Evolutionary conservation across 148 eudicot species (phyloP), one percentile per base, ranked within the genome.

Genomic region (Vaccinium macrocarpon): DNA sequence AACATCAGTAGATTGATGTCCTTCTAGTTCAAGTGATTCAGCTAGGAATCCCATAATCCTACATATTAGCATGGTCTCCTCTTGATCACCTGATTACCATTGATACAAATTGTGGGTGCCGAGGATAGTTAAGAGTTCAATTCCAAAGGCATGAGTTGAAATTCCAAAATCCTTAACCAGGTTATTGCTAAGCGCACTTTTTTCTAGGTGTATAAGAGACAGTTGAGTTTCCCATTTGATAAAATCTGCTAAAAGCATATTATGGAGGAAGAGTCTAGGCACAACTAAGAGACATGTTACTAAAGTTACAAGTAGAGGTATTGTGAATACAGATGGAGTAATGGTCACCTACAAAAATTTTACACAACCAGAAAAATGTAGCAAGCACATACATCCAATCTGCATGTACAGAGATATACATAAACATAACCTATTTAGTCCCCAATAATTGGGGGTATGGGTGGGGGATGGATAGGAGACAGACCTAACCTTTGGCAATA

Each of bases 251-350:
- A 35, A 35, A 35, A 35, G 38, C 38, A 35, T 35, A 32, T 51
- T 29, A 50, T 76, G 79, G 29, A 51, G 42, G 80, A 79, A 79
- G 81, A 23, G 80, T 12, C 61, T 27, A 77, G 59, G 38, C 42
- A 51, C 35, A 25, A 51, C 21, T 51, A 8, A 50, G 21, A 6
- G 32, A 35, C 13, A 79, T 55, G 49, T 19, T 8, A 79, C 4
- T 13, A 2, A 79, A 35, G 35, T 18, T 29, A 50, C 9, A 25
- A 16, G 25, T 4, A n/a, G 5, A 14, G 8, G 10, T 48, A 42
- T 16, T 3, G 15, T 10, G 23, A 75, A 66, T 27, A 11, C 16
- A 25, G 8, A 68, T 2, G 12, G 71, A 29, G 71, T 10, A 27
- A 14, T 51, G 2, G 48, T 52, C 61, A 78, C 9, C 81, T 2